A percentile compares a stretch with the other conserved stretches of the same genome.
These are phyloP conservation scores for Trichophyton schoenleinii DNA, from an alignment of 2,329 filamentous ascomycete species.

Conservation along the genomic window DNA sequence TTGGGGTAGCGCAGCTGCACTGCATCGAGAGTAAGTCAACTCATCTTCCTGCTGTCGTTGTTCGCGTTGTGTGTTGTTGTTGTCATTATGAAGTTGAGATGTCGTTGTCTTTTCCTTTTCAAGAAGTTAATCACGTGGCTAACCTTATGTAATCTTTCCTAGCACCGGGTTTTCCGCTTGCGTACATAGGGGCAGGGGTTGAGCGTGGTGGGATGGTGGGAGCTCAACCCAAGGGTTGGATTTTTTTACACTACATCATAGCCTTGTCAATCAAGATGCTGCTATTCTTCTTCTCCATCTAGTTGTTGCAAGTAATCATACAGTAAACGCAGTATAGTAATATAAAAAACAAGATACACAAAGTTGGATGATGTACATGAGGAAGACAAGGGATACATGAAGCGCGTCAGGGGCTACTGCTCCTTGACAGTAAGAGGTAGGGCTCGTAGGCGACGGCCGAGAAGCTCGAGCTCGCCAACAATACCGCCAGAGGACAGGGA, in stretches of 20 bases:
- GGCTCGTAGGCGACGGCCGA: slow-evolving; percentile 37
- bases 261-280: neutral
- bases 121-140: neutral
- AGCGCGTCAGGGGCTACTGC: neutral
- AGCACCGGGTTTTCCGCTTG: neutral
- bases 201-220: slow-evolving; percentile 1
- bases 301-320: neutral
- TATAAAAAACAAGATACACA: neutral
- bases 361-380: neutral
- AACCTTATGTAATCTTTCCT: slow-evolving; percentile 6
- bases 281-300: neutral
- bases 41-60: neutral
- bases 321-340: neutral
- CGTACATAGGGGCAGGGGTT: neutral
- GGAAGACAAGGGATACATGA: neutral
- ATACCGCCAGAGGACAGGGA: slow-evolving; percentile 66
- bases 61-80: no score
- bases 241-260: no score
- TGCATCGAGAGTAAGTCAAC: neutral
- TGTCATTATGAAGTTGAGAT: neutral
- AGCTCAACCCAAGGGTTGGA: neutral
- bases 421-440: neutral
- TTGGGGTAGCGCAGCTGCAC: neutral
- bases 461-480: slow-evolving; percentile 73
- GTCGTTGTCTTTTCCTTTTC: neutral